These are phyloP conservation scores for Fraxinus excelsior DNA, from an alignment of 257 asterid genomes.

Conservation along the genomic window DNA sequence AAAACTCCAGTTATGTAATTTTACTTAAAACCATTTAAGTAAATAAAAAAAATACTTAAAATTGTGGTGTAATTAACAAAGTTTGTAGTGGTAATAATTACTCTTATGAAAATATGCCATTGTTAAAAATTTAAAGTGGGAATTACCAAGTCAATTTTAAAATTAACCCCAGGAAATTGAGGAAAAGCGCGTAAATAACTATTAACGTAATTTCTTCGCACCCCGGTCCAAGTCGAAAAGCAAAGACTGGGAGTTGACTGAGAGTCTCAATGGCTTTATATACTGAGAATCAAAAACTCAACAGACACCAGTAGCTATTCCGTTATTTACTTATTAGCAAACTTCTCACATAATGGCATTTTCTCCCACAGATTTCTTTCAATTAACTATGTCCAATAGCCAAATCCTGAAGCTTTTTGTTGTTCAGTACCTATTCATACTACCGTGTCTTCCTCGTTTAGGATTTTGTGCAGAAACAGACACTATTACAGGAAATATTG, in stretches of 20 bases:
- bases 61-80: too few relatives aligned
- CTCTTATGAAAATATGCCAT: too few relatives aligned
- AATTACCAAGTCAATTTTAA: too few relatives aligned
- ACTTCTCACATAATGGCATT: background rate
- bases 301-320: background rate
- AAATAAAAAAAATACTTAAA: too few relatives aligned
- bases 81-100: too few relatives aligned
- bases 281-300: background rate
- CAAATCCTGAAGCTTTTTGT: background rate
- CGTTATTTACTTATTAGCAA: background rate
- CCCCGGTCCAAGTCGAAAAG: background rate
- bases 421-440: background rate
- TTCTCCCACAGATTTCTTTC: background rate
- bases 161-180: too few relatives aligned
- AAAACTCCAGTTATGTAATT: too few relatives aligned
- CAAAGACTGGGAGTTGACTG: background rate
- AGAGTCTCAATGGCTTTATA: background rate
- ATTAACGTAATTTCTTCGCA: background rate
- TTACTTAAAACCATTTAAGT: too few relatives aligned
- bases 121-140: too few relatives aligned
- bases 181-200: background rate
- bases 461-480: constrained; percentile 33
- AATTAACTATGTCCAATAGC: background rate
- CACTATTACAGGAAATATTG: constrained; percentile 27
- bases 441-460: constrained; percentile 16